These are phyloP conservation scores for Nectriaceae sp. DNA, from an alignment of 2,329 filamentous ascomycete species.

Conservation along the genomic window DNA sequence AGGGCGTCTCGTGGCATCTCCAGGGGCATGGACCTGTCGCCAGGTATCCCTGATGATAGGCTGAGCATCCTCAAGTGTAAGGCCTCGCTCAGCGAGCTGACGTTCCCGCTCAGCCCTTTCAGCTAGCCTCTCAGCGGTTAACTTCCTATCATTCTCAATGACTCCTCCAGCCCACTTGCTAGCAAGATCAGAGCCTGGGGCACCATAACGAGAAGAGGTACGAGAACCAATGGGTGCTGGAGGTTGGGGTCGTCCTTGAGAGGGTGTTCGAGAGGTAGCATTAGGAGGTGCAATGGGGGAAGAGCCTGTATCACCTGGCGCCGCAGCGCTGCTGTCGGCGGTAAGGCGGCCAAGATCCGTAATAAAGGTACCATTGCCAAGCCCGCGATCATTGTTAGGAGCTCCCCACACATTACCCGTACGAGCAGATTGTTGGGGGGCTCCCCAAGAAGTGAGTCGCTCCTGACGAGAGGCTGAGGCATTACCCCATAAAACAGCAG, in stretches of 20 bases:
- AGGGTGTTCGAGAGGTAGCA: slow-evolving; percentile 21
- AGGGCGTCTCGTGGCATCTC: slow-evolving; percentile 37
- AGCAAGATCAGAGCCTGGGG: slow-evolving; percentile 34
- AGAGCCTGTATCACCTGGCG: slow-evolving; percentile 41
- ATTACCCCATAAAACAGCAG: slow-evolving; percentile 40
- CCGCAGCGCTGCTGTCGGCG: slow-evolving; percentile 37
- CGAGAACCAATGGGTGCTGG: slow-evolving; percentile 36
- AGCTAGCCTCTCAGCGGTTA: slow-evolving; percentile 40
- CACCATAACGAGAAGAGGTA: slow-evolving; percentile 29
- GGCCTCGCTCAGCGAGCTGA: slow-evolving; percentile 46
- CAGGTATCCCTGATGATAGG: slow-evolving; percentile 56
- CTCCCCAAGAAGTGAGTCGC: slow-evolving; percentile 53
- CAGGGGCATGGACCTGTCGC: slow-evolving; percentile 45
- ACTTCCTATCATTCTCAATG: slow-evolving; percentile 48
- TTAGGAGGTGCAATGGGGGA: slow-evolving; percentile 47
- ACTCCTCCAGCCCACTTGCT: slow-evolving; percentile 47
- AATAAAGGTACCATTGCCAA: slow-evolving; percentile 78
- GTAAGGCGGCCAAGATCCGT: slow-evolving; percentile 55
- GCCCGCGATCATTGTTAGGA: slow-evolving; percentile 68
- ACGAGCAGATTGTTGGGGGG: slow-evolving; percentile 46
- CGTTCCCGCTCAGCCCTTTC: slow-evolving; percentile 45
- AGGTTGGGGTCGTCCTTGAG: slow-evolving; percentile 31
- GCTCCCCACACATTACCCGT: slow-evolving; percentile 73
- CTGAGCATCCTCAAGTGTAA: slow-evolving; percentile 47
- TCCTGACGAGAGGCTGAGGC: slow-evolving; percentile 44